These are phyloP conservation scores for Mallotus nudiflorus DNA, from an alignment of 345 rosid species.

Conservation along the genomic window DNA sequence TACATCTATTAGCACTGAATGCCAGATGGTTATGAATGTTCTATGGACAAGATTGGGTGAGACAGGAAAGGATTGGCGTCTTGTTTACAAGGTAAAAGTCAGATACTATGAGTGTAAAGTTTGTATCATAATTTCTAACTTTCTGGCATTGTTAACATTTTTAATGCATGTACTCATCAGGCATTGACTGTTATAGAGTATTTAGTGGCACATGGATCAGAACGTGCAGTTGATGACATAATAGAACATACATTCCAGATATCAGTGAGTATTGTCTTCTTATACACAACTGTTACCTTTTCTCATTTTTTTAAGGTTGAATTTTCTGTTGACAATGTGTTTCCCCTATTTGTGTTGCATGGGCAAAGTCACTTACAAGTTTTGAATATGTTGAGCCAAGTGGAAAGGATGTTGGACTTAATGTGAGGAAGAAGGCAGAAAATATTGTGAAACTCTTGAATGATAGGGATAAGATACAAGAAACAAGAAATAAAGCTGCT, in stretches of 20 bases:
- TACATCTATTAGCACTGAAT: slow-evolving; percentile 64
- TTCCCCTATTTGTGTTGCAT: slow-evolving; percentile 30
- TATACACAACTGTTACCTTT: slow-evolving; percentile 10
- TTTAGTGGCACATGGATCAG: slow-evolving; percentile 96
- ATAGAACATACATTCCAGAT: slow-evolving; percentile 95
- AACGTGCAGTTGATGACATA: slow-evolving; percentile 94
- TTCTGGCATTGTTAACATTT: slow-evolving; percentile 14
- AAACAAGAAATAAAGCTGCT: slow-evolving; percentile 83
- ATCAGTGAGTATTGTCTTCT: slow-evolving; percentile 57
- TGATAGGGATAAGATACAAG: slow-evolving; percentile 82
- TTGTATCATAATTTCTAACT: too few relatives aligned
- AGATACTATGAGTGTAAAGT: too few relatives aligned
- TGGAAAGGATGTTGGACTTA: slow-evolving; percentile 92
- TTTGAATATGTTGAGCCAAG: slow-evolving; percentile 94
- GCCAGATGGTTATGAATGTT: slow-evolving; percentile 93
- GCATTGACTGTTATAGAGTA: slow-evolving; percentile 91
- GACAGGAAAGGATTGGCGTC: slow-evolving; percentile 97
- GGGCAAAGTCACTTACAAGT: slow-evolving; percentile 76
- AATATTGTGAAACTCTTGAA: slow-evolving; percentile 69
- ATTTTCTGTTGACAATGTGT: slow-evolving; percentile 25
- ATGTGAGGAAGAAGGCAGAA: slow-evolving; percentile 95
- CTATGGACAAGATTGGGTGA: slow-evolving; percentile 89
- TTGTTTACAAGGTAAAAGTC: slow-evolving; percentile 89
- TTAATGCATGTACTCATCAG: slow-evolving; percentile 37
- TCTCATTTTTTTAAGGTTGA: slow-evolving; percentile 4